Evolutionary conservation across 2,329 filamentous ascomycete genomes (phyloP), one percentile per base, ranked within the genome.

Genomic region (Colletotrichum godetiae): DNA sequence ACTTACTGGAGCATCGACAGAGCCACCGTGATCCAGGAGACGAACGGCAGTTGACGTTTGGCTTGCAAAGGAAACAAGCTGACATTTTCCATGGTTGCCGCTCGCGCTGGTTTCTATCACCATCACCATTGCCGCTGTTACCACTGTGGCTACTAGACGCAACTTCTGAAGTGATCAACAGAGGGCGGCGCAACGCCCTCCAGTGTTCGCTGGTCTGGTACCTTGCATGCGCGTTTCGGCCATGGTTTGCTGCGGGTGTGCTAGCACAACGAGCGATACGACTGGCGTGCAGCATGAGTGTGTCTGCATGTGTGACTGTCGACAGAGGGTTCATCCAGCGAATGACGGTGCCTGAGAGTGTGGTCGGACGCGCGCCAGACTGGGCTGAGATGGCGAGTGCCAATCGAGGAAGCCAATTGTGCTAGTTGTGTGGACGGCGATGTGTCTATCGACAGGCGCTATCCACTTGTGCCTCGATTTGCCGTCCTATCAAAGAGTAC

Each of bases 401-500:
- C 68, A 75, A 68, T 62, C 37, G 57, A 73, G 70, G 61, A 59
- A 46, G 42, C 63, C 66, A 71, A 64, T 75, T 75, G 69, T 75
- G 74, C 73, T 63, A 75, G 66, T 73, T 75, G 67, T 73, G 71
- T 75, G 73, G 73, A 63, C 57, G 62, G 57, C 58, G 58, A 56
- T 63, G 68, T 61, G 57, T 62, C 71, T 57, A 58, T 75, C 64
- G 59, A 63, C 55, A 57, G 63, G 55, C 61, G 67, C 60, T 64
- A 71, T 67, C 69, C 66, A 68, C 69, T 35, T 61, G 29, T 65
- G 56, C 67, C 46, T 65, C 29, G 35, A 55, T 35, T 52, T 56
- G 19, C 33, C 29, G 35, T 66, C 74, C 74, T 75, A 75, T 75
- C 69, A 75, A 64, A 29, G 56, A 55, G 46, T 59, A 57, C 42